Evolutionary conservation across 352 stramenopile species (phyloP).

Genomic region (Pythium sukuiense): DNA sequence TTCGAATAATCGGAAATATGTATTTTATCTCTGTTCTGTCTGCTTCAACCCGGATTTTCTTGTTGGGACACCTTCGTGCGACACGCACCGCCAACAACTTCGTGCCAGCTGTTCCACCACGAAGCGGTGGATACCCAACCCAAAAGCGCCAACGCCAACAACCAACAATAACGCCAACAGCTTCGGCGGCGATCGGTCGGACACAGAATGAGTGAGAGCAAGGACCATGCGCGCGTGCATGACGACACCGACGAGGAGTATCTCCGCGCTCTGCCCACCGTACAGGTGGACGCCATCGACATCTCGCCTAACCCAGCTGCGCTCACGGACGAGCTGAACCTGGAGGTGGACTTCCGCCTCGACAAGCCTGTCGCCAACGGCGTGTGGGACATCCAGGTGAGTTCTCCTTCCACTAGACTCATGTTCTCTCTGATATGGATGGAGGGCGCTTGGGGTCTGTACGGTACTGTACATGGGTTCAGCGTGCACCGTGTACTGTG

Average conservation of each 20-base stretch:
- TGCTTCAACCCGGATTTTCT: slow-evolving; percentile 1
- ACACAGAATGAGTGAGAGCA: slow-evolving; percentile 71
- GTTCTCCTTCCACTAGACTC: slow-evolving; percentile 16
- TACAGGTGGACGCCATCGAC: slow-evolving; percentile 76
- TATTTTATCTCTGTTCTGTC: background rate
- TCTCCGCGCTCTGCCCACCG: slow-evolving; percentile 44
- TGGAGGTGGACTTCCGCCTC: slow-evolving; percentile 81
- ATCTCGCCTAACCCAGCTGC: slow-evolving; percentile 81
- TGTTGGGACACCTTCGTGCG: slow-evolving; percentile 34
- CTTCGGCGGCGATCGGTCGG: background rate
- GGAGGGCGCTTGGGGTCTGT: background rate
- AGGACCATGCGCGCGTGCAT: slow-evolving; percentile 26
- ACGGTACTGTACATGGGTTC: background rate
- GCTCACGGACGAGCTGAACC: slow-evolving; percentile 72
- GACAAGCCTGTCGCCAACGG: slow-evolving; percentile 60
- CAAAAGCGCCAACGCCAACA: background rate
- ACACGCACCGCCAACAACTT: slow-evolving; percentile 18
- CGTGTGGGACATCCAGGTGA: slow-evolving; percentile 79
- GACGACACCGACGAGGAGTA: slow-evolving; percentile 40
- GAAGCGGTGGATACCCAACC: slow-evolving; percentile 4
- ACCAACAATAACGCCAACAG: slow-evolving; percentile 1
- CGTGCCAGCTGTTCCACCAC: background rate
- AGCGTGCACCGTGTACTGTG: background rate
- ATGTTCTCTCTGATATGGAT: slow-evolving; percentile 13
- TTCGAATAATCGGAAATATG: slow-evolving; percentile 3